Evolutionary conservation across 2,329 filamentous ascomycete species (phyloP).

Genomic region (Cytospora paraplurivora): DNA sequence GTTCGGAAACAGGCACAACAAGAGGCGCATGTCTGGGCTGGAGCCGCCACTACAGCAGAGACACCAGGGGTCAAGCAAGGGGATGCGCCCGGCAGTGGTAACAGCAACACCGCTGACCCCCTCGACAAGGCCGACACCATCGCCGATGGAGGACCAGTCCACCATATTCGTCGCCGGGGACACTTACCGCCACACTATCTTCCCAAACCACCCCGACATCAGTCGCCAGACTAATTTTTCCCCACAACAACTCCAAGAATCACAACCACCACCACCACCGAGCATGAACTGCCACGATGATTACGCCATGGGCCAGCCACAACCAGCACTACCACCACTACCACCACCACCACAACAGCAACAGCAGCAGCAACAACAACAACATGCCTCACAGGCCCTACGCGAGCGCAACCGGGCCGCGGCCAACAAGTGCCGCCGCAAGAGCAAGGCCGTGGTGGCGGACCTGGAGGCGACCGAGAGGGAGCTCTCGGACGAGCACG

Average conservation of each 20-base stretch:
- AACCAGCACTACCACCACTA: background rate
- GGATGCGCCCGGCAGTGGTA: background rate
- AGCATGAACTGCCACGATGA: too few species aligned
- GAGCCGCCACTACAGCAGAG: background rate
- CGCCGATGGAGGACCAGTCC: background rate
- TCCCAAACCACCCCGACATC: background rate
- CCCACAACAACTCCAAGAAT: too few species aligned
- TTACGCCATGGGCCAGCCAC: background rate
- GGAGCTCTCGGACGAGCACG: slow-evolving; percentile 26
- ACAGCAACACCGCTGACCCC: background rate
- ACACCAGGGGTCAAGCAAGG: background rate
- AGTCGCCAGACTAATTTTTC: too few species aligned
- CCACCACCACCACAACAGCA: background rate
- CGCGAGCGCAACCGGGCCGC: slow-evolving; percentile 36
- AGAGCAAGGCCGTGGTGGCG: slow-evolving; percentile 34
- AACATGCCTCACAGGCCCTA: slow-evolving; percentile 8
- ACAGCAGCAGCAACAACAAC: background rate
- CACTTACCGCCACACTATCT: background rate
- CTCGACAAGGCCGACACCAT: background rate
- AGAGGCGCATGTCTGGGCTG: background rate
- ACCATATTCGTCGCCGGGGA: background rate
- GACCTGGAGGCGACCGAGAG: slow-evolving; percentile 34
- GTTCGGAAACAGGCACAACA: background rate
- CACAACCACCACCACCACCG: too few species aligned
- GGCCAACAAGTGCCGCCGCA: slow-evolving; percentile 37